Conservation (phyloP, 306 rosid genomes). For the Abrus precatorius region DNA sequence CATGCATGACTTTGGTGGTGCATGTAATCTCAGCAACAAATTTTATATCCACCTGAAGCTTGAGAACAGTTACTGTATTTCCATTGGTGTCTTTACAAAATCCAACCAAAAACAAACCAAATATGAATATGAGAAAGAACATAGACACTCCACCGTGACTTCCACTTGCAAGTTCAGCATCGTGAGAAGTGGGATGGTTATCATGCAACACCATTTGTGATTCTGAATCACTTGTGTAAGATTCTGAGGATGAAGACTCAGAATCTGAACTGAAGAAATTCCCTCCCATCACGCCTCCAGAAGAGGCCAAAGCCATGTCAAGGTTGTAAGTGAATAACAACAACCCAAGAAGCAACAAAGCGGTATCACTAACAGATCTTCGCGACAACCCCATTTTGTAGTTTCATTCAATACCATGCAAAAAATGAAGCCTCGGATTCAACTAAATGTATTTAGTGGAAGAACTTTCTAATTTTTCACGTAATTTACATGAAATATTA, state of each 20-base stretch:
- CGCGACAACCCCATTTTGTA: conserved; percentile 20
- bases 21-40: not conserved
- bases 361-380: not conserved
- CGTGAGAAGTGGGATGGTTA: conserved; percentile 14
- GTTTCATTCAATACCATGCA: not conserved
- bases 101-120: conserved; percentile 43
- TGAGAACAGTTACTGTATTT: conserved; percentile 41
- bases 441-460: not conserved
- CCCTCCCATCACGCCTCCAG: conserved; percentile 53
- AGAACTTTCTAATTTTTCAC: not conserved
- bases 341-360: conserved; percentile 30
- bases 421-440: not conserved
- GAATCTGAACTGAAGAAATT: conserved; percentile 53
- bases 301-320: conserved; percentile 40
- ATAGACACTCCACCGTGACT: conserved; percentile 21
- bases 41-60: conserved; percentile 52
- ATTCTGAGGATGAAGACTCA: conserved; percentile 43
- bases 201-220: not conserved
- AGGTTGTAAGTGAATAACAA: conserved; percentile 14
- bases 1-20: too few relatives aligned
- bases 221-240: conserved; percentile 5
- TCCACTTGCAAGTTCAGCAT: conserved; percentile 1
- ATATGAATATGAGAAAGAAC: conserved; percentile 12
- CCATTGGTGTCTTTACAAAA: conserved; percentile 13
- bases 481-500: not conserved